phyloP scores from a whole-genome alignment of 2,329 filamentous ascomycete genomes.

The Fusarium falciforme region DNA sequence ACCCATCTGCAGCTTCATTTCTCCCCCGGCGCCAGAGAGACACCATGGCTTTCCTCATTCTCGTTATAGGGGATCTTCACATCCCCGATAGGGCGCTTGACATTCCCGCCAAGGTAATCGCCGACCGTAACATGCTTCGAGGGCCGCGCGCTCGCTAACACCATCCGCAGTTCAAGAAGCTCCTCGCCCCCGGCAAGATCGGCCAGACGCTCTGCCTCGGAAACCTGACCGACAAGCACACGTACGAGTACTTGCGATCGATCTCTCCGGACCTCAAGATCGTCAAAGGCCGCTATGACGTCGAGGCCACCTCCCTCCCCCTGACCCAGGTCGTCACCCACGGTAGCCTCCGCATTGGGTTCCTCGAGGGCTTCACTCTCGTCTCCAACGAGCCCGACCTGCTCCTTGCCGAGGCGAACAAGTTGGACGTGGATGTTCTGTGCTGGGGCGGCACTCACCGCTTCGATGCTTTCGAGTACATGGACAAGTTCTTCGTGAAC shows the following conservation, averaged over 20 bases:
- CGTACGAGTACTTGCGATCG: slow-evolving; percentile 83
- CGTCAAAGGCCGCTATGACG: slow-evolving; percentile 74
- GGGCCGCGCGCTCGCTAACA: slow-evolving; percentile 40
- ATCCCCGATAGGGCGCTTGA: slow-evolving; percentile 93
- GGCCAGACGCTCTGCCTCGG: slow-evolving; percentile 84
- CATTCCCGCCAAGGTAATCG: slow-evolving; percentile 84
- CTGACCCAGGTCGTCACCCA: slow-evolving; percentile 75
- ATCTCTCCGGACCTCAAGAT: slow-evolving; percentile 79
- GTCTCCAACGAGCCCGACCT: slow-evolving; percentile 75
- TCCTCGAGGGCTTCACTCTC: slow-evolving; percentile 75
- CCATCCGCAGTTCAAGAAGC: slow-evolving; percentile 78
- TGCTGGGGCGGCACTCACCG: slow-evolving; percentile 76
- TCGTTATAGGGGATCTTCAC: slow-evolving; percentile 93
- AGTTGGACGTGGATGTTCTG: slow-evolving; percentile 75
- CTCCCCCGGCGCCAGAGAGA: slow-evolving; percentile 35
- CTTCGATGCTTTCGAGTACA: slow-evolving; percentile 79
- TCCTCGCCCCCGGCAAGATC: slow-evolving; percentile 85
- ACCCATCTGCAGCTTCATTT: slow-evolving; percentile 33
- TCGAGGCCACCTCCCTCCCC: slow-evolving; percentile 73
- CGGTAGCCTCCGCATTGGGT: slow-evolving; percentile 73
- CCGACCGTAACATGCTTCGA: slow-evolving; percentile 7
- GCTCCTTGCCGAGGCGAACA: slow-evolving; percentile 74
- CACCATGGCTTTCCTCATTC: slow-evolving; percentile 87
- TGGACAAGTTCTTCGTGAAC: slow-evolving; percentile 80
- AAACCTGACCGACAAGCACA: slow-evolving; percentile 82